A percentile compares a stretch with the other conserved stretches of the same genome.
phyloP scores from a whole-genome alignment of 2,329 filamentous ascomycete species.

The Microcera coccophila region DNA sequence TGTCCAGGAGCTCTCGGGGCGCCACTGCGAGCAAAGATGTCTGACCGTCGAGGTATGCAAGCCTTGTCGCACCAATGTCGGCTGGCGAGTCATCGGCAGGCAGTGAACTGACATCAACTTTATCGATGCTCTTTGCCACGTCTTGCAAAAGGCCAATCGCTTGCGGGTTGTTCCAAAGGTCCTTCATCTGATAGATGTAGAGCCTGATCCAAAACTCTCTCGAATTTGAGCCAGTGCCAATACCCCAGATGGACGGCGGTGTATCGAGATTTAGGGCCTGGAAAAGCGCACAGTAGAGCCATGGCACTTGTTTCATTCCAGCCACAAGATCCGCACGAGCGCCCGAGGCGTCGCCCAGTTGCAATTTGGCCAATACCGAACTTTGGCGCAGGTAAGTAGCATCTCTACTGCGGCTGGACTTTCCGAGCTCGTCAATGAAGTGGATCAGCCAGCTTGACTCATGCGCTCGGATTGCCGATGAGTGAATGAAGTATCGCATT shows the following conservation, averaged over 20 bases:
- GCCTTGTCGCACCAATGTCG: slow-evolving; percentile 59
- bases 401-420: slow-evolving; percentile 37
- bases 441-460: slow-evolving; percentile 74
- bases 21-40: slow-evolving; percentile 67
- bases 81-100: slow-evolving; percentile 38
- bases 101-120: slow-evolving; percentile 38
- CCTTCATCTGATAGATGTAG: slow-evolving; percentile 72
- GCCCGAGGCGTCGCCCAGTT: slow-evolving; percentile 61
- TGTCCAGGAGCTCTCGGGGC: slow-evolving; percentile 60
- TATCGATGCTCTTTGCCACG: slow-evolving; percentile 55
- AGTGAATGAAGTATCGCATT: slow-evolving; percentile 75
- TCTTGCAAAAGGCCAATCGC: slow-evolving; percentile 65
- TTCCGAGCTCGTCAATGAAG: slow-evolving; percentile 49
- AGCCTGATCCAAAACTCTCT: slow-evolving; percentile 65
- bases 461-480: slow-evolving; percentile 75
- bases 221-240: slow-evolving; percentile 60
- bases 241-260: slow-evolving; percentile 80
- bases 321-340: slow-evolving; percentile 61
- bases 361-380: slow-evolving; percentile 69
- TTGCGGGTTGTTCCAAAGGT: slow-evolving; percentile 80
- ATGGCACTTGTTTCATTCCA: slow-evolving; percentile 73
- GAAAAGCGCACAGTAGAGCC: slow-evolving; percentile 78
- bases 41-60: slow-evolving; percentile 74
- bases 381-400: slow-evolving; percentile 72
- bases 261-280: slow-evolving; percentile 74